These are phyloP conservation scores for Rhodotorula sp. DNA, from an alignment of 1,284 basidiomycete species.

Conservation along the genomic window DNA sequence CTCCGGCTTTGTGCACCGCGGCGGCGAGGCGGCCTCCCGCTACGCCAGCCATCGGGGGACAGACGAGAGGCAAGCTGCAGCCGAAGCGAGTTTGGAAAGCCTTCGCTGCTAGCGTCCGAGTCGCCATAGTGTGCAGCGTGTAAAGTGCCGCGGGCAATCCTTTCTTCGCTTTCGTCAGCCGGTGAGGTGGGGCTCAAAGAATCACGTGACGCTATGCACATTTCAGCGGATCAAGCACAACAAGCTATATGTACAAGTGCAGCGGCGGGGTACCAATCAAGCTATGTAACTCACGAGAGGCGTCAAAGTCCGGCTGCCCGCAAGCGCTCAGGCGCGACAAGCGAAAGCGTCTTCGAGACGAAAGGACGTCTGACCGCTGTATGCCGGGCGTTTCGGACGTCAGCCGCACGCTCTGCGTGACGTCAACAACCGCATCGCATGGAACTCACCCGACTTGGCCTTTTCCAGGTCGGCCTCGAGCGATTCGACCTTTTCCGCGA, in stretches of 20 bases:
- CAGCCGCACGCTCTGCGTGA: too few species aligned
- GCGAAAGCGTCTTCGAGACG: too few species aligned
- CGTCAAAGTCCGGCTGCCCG: too few species aligned
- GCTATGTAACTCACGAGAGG: too few species aligned
- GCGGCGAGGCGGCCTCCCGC: constrained; percentile 26
- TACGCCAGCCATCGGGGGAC: constrained; percentile 26
- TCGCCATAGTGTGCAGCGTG: neutral
- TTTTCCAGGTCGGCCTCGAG: neutral
- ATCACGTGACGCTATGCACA: neutral
- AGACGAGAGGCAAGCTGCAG: constrained; percentile 15
- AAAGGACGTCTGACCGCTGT: too few species aligned
- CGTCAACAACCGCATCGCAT: too few species aligned
- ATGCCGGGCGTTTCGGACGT: too few species aligned
- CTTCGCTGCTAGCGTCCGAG: neutral
- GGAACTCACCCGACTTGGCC: neutral
- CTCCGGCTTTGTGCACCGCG: constrained; percentile 22
- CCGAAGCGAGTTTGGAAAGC: neutral
- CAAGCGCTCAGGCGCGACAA: too few species aligned
- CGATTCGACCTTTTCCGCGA: neutral
- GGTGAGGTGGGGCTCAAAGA: neutral
- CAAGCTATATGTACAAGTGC: too few species aligned
- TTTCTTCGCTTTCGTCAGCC: neutral
- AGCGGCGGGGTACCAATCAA: too few species aligned
- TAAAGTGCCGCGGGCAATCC: neutral
- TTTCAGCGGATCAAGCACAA: too few species aligned